Evolutionary conservation across 163 green algal genomes (phyloP), one percentile per base, ranked within the genome.

Genomic region (Trebouxia gelatinosa): DNA sequence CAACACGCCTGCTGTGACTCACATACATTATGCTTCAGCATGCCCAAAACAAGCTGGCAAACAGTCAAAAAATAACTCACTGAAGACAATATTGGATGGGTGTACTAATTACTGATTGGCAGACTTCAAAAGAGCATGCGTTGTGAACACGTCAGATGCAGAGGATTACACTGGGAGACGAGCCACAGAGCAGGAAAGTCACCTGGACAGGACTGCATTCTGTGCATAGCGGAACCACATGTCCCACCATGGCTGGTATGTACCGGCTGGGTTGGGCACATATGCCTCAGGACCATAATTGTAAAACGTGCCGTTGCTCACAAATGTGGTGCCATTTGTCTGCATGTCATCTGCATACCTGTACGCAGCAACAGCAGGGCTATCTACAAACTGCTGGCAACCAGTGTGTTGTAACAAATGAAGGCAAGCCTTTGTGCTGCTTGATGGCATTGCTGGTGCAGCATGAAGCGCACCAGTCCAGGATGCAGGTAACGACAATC

Each of bases 271-370:
- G 39, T 32, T 57, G 68, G 64, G 64, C 26, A 72, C 35, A 51
- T n/a, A n/a, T n/a, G n/a, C n/a, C n/a, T n/a, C n/a, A n/a, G n/a
- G n/a, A n/a, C n/a, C n/a, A n/a, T 54, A 72, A 37, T 6, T 72
- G 37, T 54, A 72, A 6, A 51, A 51, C 0, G 3, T 54, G 26
- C 64, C 64, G 21, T 72, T 72, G 64, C 35, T 72, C 2, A 43
- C 43, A 57, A 29, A 37, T 9, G 46, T 81, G 43, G 62, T 81
- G 43, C 48, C 68, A n/a, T 39, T 70, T 39, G 84, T 77, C 58
- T 71, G 34, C 70, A 89, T 90, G 39, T 85, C 84, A 81, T 94
- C 90, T 31, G 90, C 88, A 76, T 93, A 93, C 19, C 74, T 86
- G 16, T 88, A 75, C 77, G 90, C 87, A 1, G 84, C 86, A 7